phyloP scores from a whole-genome alignment of 148 eudicot genomes.

The Polygonum aviculare region DNA sequence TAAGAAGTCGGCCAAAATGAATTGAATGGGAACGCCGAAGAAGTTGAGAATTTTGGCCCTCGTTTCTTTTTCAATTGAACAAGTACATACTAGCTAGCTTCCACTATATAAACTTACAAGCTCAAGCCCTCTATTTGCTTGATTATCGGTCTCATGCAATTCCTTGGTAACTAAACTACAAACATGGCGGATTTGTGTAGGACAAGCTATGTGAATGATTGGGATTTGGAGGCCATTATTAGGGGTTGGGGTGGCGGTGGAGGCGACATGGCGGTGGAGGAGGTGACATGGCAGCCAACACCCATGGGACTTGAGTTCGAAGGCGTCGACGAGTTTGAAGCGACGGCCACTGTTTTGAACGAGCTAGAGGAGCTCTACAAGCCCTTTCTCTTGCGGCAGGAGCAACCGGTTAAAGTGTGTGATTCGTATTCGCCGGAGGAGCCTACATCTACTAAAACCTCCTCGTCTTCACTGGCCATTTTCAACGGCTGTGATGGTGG shows the following conservation, averaged over 20 bases:
- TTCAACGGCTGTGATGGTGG: not conserved
- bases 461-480: not conserved
- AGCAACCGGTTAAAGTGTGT: not conserved
- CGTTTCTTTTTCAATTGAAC: not conserved
- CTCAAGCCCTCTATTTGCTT: not conserved
- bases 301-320: not conserved
- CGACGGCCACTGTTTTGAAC: not conserved
- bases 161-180: not conserved
- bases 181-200: not conserved
- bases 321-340: not conserved
- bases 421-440: not conserved
- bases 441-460: not conserved
- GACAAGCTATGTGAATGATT: not conserved
- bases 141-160: too few relatives aligned
- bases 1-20: not conserved
- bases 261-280: not conserved
- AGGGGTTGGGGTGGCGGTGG: not conserved
- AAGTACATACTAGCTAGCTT: not conserved
- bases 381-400: not conserved
- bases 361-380: slow-evolving; percentile 3
- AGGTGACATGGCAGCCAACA: not conserved
- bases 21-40: not conserved
- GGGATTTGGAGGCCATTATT: slow-evolving; percentile 12
- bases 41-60: not conserved
- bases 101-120: not conserved